Percentiles rank a stretch among this genome's conserved stretches.
phyloP scores from a whole-genome alignment of 2,329 filamentous ascomycete species.

The Trichoderma sp. region DNA sequence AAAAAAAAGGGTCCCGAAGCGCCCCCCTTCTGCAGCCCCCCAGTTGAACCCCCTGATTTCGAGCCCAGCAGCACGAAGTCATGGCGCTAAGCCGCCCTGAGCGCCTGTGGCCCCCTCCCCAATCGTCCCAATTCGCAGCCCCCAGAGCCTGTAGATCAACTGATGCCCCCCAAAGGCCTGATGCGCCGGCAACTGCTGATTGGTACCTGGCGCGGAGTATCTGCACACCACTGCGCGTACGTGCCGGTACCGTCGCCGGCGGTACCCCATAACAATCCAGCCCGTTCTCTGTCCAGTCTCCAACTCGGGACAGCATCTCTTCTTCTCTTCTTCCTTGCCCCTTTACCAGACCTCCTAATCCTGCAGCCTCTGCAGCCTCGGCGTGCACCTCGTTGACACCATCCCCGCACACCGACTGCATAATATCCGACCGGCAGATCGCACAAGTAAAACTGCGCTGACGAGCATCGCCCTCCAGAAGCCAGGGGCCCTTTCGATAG shows the following conservation, averaged over 20 bases:
- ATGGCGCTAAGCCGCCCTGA: slow-evolving; percentile 8
- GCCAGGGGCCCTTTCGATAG: slow-evolving; percentile 8
- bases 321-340: slow-evolving; percentile 1
- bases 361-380: slow-evolving; percentile 15
- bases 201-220: slow-evolving; percentile 7
- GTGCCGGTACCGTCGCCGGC: not conserved
- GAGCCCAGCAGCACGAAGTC: slow-evolving; percentile 6
- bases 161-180: slow-evolving; percentile 5
- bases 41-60: slow-evolving; percentile 9
- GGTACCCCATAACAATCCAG: slow-evolving; percentile 1
- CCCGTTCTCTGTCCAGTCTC: not conserved
- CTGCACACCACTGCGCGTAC: not conserved
- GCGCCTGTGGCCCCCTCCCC: slow-evolving; percentile 1
- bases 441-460: not conserved
- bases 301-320: not conserved
- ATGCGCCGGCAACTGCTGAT: not conserved
- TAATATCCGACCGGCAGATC: slow-evolving; percentile 14
- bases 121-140: slow-evolving; percentile 13
- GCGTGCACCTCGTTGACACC: slow-evolving; percentile 12
- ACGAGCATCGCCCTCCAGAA: slow-evolving; percentile 7
- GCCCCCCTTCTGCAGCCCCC: slow-evolving; percentile 13
- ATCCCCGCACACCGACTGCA: slow-evolving; percentile 16
- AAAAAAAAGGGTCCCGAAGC: slow-evolving; percentile 10
- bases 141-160: slow-evolving; percentile 19
- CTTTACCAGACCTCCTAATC: slow-evolving; percentile 15